These are phyloP conservation scores for Apiospora hydei DNA, from an alignment of 2,329 filamentous ascomycete species.

Conservation along the genomic window DNA sequence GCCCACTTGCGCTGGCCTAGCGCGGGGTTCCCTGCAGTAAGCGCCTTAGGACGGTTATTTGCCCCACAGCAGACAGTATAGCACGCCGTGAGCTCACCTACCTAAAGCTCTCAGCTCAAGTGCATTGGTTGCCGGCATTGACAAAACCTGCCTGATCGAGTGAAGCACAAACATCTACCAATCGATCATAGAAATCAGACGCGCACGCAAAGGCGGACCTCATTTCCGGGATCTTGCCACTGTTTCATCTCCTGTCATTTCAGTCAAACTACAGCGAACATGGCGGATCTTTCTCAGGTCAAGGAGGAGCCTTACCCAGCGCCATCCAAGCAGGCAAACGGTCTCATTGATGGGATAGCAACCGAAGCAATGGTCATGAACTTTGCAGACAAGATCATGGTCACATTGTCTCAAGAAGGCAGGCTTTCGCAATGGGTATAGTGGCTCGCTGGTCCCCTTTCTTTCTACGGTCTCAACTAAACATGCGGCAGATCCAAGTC, in stretches of 20 bases:
- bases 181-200: background rate
- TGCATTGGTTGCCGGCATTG: background rate
- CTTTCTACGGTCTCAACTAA: background rate
- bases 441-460: background rate
- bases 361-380: conserved; percentile 77
- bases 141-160: background rate
- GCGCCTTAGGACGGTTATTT: background rate
- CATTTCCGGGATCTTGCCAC: background rate
- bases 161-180: too few species aligned
- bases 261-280: background rate
- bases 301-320: conserved; percentile 72
- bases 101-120: too few species aligned
- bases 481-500: conserved; percentile 70
- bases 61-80: conserved; percentile 6
- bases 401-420: conserved; percentile 88
- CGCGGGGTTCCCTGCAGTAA: conserved; percentile 31
- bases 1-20: conserved; percentile 32
- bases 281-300: conserved; percentile 49
- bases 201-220: background rate
- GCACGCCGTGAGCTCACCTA: background rate
- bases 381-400: conserved; percentile 89
- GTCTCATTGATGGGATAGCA: conserved; percentile 68
- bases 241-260: background rate
- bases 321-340: conserved; percentile 63
- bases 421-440: conserved; percentile 90